Percentiles rank a stretch among this genome's conserved stretches.
Evolutionary conservation across 306 rosid genomes (phyloP).

Genomic region (Betula pendula): DNA sequence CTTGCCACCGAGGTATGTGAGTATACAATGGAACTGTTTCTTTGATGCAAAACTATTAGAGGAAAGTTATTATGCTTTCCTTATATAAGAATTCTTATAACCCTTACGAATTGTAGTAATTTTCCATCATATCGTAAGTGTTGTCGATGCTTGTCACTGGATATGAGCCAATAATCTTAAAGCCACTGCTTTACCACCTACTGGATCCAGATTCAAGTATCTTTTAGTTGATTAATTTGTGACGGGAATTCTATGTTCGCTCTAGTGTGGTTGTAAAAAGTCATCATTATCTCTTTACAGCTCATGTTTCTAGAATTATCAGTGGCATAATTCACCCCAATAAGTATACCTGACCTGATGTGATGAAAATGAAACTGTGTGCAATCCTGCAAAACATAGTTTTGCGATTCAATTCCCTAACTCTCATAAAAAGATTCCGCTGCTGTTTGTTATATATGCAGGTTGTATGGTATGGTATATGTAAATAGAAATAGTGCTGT

Average conservation of each 20-base stretch:
- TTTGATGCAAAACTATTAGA: constrained; percentile 4
- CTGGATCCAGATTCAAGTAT: background rate
- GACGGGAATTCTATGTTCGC: background rate
- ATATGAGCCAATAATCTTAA: background rate
- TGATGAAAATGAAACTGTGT: background rate
- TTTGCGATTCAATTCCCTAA: background rate
- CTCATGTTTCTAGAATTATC: constrained; percentile 3
- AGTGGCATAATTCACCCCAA: background rate
- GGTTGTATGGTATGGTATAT: background rate
- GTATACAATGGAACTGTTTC: constrained; percentile 17
- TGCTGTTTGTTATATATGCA: background rate
- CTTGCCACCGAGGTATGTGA: constrained; percentile 86
- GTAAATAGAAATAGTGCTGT: background rate
- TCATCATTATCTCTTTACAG: constrained; percentile 4
- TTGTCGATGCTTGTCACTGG: background rate
- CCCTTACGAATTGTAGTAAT: background rate
- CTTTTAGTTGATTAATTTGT: background rate
- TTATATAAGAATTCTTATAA: background rate
- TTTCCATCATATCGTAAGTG: background rate
- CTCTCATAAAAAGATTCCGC: background rate
- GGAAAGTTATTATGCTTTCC: background rate
- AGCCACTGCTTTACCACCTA: background rate
- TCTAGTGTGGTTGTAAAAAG: constrained; percentile 4
- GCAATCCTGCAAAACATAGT: background rate
- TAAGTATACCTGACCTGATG: background rate